Evolutionary conservation across 2,329 filamentous ascomycete genomes (phyloP), one percentile per base, ranked within the genome.

Genomic region (Calonectria montana): DNA sequence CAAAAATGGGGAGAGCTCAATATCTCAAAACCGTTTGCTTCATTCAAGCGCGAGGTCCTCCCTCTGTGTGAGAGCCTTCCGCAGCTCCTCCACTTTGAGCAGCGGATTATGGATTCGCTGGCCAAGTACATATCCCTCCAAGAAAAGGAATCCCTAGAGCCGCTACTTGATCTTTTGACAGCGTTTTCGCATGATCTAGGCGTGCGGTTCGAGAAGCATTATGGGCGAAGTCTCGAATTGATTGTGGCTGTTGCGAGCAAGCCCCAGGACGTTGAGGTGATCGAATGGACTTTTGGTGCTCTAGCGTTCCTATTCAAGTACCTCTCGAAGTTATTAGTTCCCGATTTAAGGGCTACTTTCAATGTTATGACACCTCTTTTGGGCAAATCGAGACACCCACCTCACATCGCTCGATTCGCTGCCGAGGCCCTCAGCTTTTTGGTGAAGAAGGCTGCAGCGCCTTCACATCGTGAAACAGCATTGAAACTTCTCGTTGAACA

Each of bases 261-360:
- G 78, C 91, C 94, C 65, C 89, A 94, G 69, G 93, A 94, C 79
- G 92, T 94, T 29, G 94, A 96, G 74, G 95, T 97, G n/a, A 94
- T 98, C 63, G 97, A 99, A 85, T 98, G 96, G 96, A 96, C 94
- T 63, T 99, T 99, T 84, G 95, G 93, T 15, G 96, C 94, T 77
- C 87, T 99, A 68, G 95, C 97, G 55, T 99, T 97, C 88, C 88
- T 98, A 47, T 98, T 99, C 90, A 99, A 99, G 82, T 98, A 98
- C 80, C 90, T 99, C 6, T 97, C 95, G 2, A 92, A 94, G 74
- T 89, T 98, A 0, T 85, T 99, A 25, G 94, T 97, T 0, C 93
- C 95, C 4, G 94, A 99, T 80, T 85, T 99, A 74, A 89, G 94
- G 73, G 95, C 96, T 57, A 92, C 97, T 2, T 96, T 95, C 81